These are phyloP conservation scores for Solanum lignicaule DNA, from an alignment of 257 asterid genomes.

Conservation along the genomic window DNA sequence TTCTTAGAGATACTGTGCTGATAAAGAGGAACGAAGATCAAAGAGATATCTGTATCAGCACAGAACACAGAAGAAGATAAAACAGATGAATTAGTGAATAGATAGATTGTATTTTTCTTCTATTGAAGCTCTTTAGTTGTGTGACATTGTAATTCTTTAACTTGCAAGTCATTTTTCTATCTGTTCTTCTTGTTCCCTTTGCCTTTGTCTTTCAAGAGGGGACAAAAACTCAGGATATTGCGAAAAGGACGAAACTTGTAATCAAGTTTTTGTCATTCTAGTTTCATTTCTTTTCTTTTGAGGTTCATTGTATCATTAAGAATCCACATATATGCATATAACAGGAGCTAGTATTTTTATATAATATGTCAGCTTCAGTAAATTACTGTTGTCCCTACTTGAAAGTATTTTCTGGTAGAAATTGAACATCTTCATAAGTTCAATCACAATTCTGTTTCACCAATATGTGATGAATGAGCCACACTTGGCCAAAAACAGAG, in stretches of 20 bases:
- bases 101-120: neutral
- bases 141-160: neutral
- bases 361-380: neutral
- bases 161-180: neutral
- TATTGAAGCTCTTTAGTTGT: neutral
- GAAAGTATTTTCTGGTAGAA: neutral
- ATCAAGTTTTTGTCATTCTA: constrained; percentile 3
- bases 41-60: neutral
- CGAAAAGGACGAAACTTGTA: neutral
- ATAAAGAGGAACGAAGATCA: neutral
- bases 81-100: neutral
- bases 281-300: neutral
- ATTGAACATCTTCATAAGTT: neutral
- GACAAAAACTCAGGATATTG: neutral
- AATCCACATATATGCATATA: neutral
- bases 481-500: neutral
- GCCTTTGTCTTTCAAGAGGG: neutral
- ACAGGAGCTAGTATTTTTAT: neutral
- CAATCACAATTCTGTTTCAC: neutral
- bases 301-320: neutral
- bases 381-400: neutral
- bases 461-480: neutral
- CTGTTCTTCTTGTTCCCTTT: neutral
- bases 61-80: neutral
- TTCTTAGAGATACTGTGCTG: neutral